Conservation (phyloP, 2,329 filamentous ascomycete species). For the Hypoxylon sp. region DNA sequence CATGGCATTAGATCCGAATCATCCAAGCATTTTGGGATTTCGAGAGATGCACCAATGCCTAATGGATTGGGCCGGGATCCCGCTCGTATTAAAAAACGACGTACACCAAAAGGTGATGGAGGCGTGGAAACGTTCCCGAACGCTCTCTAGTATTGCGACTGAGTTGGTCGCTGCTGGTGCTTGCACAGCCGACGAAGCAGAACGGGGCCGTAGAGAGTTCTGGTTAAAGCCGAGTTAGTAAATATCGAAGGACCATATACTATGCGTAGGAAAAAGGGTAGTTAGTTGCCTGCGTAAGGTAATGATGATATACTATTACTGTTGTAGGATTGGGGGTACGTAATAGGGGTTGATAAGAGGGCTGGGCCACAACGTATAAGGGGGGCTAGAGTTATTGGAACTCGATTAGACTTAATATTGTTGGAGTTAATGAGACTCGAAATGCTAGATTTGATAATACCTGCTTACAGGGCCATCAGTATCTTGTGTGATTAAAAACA, state of each 20-base stretch:
- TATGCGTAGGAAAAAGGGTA: too few relatives aligned
- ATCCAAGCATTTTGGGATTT: not conserved
- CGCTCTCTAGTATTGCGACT: not conserved
- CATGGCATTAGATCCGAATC: not conserved
- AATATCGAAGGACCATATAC: not conserved
- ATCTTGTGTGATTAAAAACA: too few relatives aligned
- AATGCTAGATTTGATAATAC: too few relatives aligned
- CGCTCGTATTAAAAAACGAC: not conserved
- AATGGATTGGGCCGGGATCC: not conserved
- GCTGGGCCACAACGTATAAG: too few relatives aligned
- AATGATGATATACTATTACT: too few relatives aligned
- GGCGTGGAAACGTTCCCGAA: not conserved
- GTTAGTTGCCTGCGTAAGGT: too few relatives aligned
- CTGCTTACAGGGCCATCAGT: too few relatives aligned
- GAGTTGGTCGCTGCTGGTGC: slow-evolving; percentile 16
- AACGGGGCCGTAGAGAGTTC: not conserved
- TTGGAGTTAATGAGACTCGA: too few relatives aligned
- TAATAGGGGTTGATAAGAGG: too few relatives aligned
- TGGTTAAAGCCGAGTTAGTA: not conserved
- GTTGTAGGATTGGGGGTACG: too few relatives aligned
- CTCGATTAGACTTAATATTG: too few relatives aligned
- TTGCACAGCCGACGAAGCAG: not conserved
- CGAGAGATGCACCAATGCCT: slow-evolving; percentile 4
- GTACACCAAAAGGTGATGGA: slow-evolving; percentile 15
- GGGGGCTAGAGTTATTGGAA: too few relatives aligned